phyloP scores from a whole-genome alignment of 352 stramenopile species.

The Pythium myriotylum region DNA sequence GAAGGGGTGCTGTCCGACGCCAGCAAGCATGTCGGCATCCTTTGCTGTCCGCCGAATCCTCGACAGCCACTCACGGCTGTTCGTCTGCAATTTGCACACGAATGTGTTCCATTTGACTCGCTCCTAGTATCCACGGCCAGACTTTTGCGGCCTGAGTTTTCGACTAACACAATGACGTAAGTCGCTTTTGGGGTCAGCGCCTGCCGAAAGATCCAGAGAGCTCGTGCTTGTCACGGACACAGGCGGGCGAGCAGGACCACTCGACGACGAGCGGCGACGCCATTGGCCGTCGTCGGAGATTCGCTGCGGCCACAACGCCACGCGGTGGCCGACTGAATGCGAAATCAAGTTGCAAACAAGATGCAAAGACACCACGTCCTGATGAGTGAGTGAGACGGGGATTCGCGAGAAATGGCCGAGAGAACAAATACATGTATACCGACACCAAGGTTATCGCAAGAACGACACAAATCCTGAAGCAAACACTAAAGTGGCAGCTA shows the following conservation, averaged over 20 bases:
- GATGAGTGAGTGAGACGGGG: no score
- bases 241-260: conserved; percentile 15
- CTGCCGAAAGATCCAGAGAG: conserved; percentile 2
- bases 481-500: no score
- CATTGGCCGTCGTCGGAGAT: conserved; percentile 8
- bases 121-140: conserved; percentile 10
- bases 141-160: conserved; percentile 33
- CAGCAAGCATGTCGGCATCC: background rate
- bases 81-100: conserved; percentile 4
- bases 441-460: no score
- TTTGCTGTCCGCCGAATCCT: background rate
- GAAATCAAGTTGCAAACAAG: background rate
- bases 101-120: conserved; percentile 8
- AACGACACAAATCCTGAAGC: no score
- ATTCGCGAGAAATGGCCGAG: no score
- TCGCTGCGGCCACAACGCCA: conserved; percentile 1
- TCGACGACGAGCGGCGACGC: background rate
- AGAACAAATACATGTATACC: no score
- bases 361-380: no score
- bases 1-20: background rate
- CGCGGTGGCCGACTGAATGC: background rate
- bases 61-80: conserved; percentile 2
- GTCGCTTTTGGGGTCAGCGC: conserved; percentile 13
- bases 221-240: conserved; percentile 2
- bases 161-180: conserved; percentile 27